These are phyloP conservation scores for Apodospora peruviana DNA, from an alignment of 495 filamentous ascomycete genomes.

Conservation along the genomic window DNA sequence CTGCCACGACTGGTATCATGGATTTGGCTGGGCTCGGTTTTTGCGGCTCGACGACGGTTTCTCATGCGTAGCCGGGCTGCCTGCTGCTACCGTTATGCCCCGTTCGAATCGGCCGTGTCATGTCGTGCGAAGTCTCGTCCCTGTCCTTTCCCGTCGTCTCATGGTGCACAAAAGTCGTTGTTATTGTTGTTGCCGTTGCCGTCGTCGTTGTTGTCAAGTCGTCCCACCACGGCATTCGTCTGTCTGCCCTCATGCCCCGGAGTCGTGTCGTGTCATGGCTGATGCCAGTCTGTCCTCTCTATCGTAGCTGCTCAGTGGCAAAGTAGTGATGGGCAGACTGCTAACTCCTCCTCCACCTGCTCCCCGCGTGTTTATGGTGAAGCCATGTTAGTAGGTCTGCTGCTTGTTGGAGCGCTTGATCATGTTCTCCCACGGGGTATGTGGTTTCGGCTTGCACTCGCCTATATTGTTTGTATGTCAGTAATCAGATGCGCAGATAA, in stretches of 20 bases:
- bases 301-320: not conserved
- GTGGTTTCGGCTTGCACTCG: constrained; percentile 32
- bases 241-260: not conserved
- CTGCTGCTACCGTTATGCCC: too few species aligned
- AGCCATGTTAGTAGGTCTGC: not conserved
- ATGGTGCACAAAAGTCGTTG: too few species aligned
- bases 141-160: too few species aligned
- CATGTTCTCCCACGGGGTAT: constrained; percentile 32
- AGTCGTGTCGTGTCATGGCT: not conserved
- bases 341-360: not conserved
- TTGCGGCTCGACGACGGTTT: too few species aligned
- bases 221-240: not conserved
- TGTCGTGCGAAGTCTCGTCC: too few species aligned
- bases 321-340: not conserved
- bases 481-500: not conserved
- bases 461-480: constrained; percentile 19
- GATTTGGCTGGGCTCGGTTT: too few species aligned
- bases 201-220: not conserved
- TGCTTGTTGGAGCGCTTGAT: constrained; percentile 29
- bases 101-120: too few species aligned
- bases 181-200: too few species aligned
- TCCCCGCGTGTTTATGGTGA: not conserved
- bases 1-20: too few species aligned
- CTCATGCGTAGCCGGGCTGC: too few species aligned
- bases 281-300: too few species aligned